Evolutionary conservation across 768 basidiomycete species (phyloP).

Genomic region (Mrakia hoshinonis): DNA sequence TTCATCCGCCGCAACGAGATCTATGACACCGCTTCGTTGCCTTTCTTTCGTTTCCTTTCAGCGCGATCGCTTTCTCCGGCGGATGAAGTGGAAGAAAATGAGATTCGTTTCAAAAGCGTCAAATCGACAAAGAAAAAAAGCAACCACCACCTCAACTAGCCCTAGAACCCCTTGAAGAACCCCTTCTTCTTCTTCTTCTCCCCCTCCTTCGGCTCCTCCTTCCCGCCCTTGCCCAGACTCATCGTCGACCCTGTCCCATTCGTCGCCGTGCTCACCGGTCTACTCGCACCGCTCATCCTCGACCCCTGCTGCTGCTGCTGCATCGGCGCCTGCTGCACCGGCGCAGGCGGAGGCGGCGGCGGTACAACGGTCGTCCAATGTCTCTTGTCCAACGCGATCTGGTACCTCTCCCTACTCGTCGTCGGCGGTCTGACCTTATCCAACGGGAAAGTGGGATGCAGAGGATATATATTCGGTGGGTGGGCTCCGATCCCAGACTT

Average conservation of each 20-base stretch:
- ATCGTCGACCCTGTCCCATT: background rate
- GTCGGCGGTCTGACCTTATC: conserved; percentile 31
- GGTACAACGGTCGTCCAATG: conserved; percentile 41
- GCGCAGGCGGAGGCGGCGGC: conserved; percentile 33
- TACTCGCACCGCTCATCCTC: background rate
- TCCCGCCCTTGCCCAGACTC: conserved; percentile 27
- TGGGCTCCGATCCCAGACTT: conserved; percentile 68
- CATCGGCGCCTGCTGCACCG: background rate
- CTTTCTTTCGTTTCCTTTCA: too few species aligned
- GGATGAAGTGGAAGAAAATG: too few species aligned
- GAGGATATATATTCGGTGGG: conserved; percentile 38
- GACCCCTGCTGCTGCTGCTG: background rate
- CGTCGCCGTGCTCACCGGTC: background rate
- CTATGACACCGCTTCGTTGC: too few species aligned
- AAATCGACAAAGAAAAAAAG: too few species aligned
- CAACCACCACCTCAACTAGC: too few species aligned
- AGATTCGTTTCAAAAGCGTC: too few species aligned
- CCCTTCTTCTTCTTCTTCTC: conserved; percentile 27
- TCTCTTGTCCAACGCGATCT: conserved; percentile 38
- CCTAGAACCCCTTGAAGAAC: conserved; percentile 14
- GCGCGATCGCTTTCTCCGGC: too few species aligned
- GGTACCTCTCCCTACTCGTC: conserved; percentile 2
- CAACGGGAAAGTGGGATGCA: conserved; percentile 37
- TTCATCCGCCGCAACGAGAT: too few species aligned
- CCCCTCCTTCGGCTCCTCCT: conserved; percentile 37